Evolutionary conservation across 2,329 filamentous ascomycete species (phyloP).

Genomic region (Fusarium sp.): DNA sequence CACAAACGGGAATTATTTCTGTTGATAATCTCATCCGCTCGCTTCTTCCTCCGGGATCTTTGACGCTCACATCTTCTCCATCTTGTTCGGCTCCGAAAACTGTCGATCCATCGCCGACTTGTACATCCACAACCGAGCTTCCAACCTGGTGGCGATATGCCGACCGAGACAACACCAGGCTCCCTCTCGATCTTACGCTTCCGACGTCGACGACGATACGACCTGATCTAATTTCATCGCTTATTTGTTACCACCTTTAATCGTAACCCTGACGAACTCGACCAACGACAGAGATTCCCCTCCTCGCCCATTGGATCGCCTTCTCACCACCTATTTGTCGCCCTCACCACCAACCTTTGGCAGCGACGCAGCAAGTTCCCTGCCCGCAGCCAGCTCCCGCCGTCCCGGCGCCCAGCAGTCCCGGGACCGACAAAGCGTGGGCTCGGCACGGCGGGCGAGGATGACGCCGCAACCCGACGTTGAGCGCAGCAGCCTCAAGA

Average conservation of each 20-base stretch:
- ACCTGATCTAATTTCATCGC: conserved; percentile 1
- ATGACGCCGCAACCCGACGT: conserved; percentile 56
- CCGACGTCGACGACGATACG: conserved; percentile 25
- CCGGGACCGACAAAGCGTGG: conserved; percentile 33
- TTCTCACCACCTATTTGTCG: conserved; percentile 29
- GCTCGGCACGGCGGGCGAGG: conserved; percentile 46
- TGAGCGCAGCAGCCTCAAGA: conserved; percentile 65
- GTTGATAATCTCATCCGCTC: background rate
- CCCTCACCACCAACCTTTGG: conserved; percentile 21
- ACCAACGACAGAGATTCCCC: conserved; percentile 15
- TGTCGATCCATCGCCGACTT: conserved; percentile 15
- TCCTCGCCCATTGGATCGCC: conserved; percentile 24
- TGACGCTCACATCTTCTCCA: background rate
- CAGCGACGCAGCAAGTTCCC: conserved; percentile 12
- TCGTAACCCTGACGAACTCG: conserved; percentile 33
- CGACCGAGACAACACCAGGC: conserved; percentile 10
- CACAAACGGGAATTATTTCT: background rate
- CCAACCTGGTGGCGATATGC: conserved; percentile 35
- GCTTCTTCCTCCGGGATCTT: background rate
- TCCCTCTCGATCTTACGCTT: conserved; percentile 19
- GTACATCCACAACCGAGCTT: conserved; percentile 8
- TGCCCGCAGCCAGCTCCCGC: conserved; percentile 33
- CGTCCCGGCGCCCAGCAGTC: conserved; percentile 15
- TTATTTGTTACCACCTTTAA: background rate
- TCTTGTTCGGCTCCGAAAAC: conserved; percentile 9